Evolutionary conservation across 345 rosid species (phyloP).

Genomic region (Sisymbrium altissimum): DNA sequence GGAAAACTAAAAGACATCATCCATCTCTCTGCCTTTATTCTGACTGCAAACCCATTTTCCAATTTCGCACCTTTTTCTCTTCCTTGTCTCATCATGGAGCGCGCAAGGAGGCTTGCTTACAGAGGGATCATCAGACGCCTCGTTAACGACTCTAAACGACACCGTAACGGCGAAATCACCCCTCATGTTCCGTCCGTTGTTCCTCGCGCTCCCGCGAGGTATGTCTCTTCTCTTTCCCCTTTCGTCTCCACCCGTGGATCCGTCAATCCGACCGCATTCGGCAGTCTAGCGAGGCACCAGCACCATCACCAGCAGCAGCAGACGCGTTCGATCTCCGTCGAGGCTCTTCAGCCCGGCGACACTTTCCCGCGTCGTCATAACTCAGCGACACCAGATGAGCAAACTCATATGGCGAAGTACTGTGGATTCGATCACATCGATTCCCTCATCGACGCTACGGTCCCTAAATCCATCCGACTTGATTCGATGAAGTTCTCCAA

Average conservation of each 20-base stretch:
- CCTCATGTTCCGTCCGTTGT: conserved; percentile 38
- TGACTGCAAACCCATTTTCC: neutral
- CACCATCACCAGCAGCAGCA: conserved; percentile 51
- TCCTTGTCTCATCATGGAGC: conserved; percentile 53
- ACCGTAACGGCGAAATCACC: conserved; percentile 40
- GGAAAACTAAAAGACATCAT: conserved; percentile 1
- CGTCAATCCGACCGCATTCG: conserved; percentile 22
- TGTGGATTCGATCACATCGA: conserved; percentile 75
- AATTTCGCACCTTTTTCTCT: neutral
- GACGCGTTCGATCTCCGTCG: conserved; percentile 66
- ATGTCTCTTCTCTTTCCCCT: conserved; percentile 68
- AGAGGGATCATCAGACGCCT: conserved; percentile 72
- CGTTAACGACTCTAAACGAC: conserved; percentile 52
- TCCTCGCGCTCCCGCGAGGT: conserved; percentile 59
- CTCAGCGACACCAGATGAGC: conserved; percentile 89
- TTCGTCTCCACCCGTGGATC: conserved; percentile 39
- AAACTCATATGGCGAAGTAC: conserved; percentile 62
- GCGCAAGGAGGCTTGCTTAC: conserved; percentile 86
- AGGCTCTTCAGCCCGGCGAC: conserved; percentile 64
- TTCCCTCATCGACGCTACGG: conserved; percentile 76
- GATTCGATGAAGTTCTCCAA: conserved; percentile 84
- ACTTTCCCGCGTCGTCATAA: conserved; percentile 94
- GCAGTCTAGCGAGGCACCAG: conserved; percentile 25
- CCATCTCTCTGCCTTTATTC: conserved; percentile 9
- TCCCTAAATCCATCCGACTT: conserved; percentile 90